phyloP scores from a whole-genome alignment of 2,329 filamentous ascomycete genomes.

The Juglanconis oblonga region DNA sequence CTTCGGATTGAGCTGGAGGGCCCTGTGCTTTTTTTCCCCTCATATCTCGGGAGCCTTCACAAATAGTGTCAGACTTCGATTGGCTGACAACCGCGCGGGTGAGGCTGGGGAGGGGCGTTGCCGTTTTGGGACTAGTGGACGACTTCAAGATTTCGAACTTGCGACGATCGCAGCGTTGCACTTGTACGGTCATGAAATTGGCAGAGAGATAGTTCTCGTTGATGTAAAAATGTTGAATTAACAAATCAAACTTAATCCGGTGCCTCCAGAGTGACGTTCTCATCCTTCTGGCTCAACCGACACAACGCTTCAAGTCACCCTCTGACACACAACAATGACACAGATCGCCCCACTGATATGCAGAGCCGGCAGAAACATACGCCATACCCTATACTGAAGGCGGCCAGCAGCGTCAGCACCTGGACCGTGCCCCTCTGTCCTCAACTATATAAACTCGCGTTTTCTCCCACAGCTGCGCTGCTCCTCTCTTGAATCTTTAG shows the following conservation, averaged over 20 bases:
- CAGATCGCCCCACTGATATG: too few species aligned
- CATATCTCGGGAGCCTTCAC: not conserved
- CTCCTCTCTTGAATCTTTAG: slow-evolving; percentile 48
- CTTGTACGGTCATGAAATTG: not conserved
- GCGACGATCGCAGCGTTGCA: not conserved
- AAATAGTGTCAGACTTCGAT: not conserved
- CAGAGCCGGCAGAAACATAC: not conserved
- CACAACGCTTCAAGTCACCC: not conserved
- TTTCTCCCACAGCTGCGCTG: not conserved
- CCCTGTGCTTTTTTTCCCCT: not conserved
- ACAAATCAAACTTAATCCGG: not conserved
- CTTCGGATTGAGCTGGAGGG: not conserved
- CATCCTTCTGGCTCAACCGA: not conserved
- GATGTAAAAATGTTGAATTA: not conserved
- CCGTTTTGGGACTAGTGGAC: not conserved
- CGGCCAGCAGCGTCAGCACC: not conserved
- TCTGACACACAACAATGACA: not conserved
- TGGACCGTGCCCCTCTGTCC: not conserved
- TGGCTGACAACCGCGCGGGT: not conserved
- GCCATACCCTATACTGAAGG: not conserved
- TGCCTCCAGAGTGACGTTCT: not conserved
- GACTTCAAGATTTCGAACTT: not conserved
- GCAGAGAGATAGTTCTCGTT: not conserved
- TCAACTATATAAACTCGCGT: not conserved
- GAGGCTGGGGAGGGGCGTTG: not conserved